Percentiles rank a stretch among this genome's conserved stretches.
Evolutionary conservation across 225 moss, liverwort and hornwort genomes (phyloP).

Genomic region (Antitrichia curtipendula): DNA sequence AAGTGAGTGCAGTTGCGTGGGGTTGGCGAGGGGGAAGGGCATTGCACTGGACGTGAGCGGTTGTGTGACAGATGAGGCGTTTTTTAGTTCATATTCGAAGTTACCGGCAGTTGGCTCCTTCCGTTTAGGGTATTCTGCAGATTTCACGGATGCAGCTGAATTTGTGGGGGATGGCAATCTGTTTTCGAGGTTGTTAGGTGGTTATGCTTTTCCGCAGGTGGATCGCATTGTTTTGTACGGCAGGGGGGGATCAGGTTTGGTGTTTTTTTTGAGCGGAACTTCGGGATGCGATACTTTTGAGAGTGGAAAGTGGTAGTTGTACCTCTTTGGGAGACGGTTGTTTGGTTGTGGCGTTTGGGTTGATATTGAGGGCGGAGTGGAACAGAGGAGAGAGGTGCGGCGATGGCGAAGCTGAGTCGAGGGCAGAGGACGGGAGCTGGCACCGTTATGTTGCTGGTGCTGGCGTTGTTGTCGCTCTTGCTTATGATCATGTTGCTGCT

Average conservation of each 20-base stretch:
- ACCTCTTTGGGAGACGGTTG: background rate
- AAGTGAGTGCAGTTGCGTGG: background rate
- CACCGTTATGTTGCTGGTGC: constrained; percentile 27
- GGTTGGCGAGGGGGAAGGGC: background rate
- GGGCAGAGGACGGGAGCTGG: constrained; percentile 34
- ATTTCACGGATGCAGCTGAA: background rate
- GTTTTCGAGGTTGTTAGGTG: background rate
- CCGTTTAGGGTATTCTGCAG: background rate
- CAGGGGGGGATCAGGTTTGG: background rate
- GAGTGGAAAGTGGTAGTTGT: background rate
- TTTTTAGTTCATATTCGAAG: background rate
- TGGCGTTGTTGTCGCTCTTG: constrained; percentile 32
- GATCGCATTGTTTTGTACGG: background rate
- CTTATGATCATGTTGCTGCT: constrained; percentile 34
- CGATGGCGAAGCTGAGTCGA: constrained; percentile 42
- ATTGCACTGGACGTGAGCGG: background rate
- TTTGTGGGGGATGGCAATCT: background rate
- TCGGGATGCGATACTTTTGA: background rate
- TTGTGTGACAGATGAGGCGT: background rate
- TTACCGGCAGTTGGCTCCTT: background rate
- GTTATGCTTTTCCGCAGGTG: background rate
- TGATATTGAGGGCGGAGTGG: background rate
- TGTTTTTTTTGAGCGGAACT: background rate
- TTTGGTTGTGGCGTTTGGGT: background rate
- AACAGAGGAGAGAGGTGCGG: background rate